phyloP scores from a whole-genome alignment of 352 stramenopile species.

The Aphanomyces cochlioides region DNA sequence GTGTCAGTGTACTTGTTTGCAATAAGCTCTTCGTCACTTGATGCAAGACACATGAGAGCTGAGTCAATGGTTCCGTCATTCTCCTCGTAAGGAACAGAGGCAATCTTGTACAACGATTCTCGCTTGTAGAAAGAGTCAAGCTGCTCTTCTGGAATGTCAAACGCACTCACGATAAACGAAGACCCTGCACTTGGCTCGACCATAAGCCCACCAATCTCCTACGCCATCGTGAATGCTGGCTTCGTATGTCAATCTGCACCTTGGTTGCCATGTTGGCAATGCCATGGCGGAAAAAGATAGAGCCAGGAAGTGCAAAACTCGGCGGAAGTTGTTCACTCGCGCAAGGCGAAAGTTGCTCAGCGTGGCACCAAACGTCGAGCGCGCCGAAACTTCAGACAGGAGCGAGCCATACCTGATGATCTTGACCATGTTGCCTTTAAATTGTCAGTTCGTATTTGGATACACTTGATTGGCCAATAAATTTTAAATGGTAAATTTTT shows the following conservation, averaged over 20 bases:
- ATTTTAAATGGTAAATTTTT: no score
- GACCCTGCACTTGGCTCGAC: slow-evolving; percentile 36
- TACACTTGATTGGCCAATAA: background rate
- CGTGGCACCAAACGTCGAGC: slow-evolving; percentile 48
- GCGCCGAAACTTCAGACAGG: slow-evolving; percentile 45
- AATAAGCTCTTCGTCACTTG: slow-evolving; percentile 48
- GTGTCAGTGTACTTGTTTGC: background rate
- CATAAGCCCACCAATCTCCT: slow-evolving; percentile 49
- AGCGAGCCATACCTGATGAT: slow-evolving; percentile 61
- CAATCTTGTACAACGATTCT: slow-evolving; percentile 50
- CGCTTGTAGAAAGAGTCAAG: slow-evolving; percentile 35
- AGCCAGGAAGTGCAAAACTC: slow-evolving; percentile 56
- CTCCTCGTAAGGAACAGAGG: slow-evolving; percentile 38
- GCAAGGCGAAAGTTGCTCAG: slow-evolving; percentile 56
- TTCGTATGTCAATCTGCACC: background rate
- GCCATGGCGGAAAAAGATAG: slow-evolving; percentile 58
- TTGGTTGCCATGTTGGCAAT: slow-evolving; percentile 55
- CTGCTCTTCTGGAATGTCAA: slow-evolving; percentile 10
- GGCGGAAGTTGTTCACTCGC: slow-evolving; percentile 46
- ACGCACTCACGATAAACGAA: slow-evolving; percentile 18
- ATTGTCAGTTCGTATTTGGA: background rate
- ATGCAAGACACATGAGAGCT: slow-evolving; percentile 44
- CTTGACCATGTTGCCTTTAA: slow-evolving; percentile 36
- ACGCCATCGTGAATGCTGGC: background rate
- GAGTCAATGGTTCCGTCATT: background rate